Evolutionary conservation across 75 land plant genomes (phyloP).

Genomic region (Pinus albicaulis): DNA sequence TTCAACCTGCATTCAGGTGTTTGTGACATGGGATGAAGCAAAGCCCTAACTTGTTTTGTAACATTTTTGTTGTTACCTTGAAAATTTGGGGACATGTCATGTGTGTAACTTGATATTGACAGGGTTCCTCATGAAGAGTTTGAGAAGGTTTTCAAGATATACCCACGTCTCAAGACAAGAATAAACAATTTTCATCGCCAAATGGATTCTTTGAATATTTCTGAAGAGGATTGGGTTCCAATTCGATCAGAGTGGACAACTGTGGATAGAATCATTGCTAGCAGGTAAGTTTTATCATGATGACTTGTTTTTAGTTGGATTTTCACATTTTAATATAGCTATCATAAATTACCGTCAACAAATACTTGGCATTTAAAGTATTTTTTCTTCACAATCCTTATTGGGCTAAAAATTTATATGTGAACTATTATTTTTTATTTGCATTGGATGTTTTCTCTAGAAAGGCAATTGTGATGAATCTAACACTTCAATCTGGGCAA

Average conservation of each 20-base stretch:
- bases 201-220: constrained; percentile 46
- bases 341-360: neutral
- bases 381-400: neutral
- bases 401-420: neutral
- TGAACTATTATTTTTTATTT: neutral
- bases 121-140: constrained; percentile 88
- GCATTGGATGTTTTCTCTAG: neutral
- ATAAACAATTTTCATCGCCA: constrained; percentile 81
- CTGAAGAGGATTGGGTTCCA: constrained; percentile 88
- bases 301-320: neutral
- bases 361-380: neutral
- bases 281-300: constrained; percentile 47
- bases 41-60: neutral
- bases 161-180: constrained; percentile 74
- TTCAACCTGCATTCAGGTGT: neutral
- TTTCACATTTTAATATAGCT: neutral
- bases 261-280: constrained; percentile 87
- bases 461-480: neutral
- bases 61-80: neutral
- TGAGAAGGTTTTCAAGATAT: constrained; percentile 59
- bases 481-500: neutral
- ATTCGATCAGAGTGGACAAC: constrained; percentile 98
- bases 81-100: neutral
- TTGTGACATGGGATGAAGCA: neutral
- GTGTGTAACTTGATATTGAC: constrained; percentile 2